Evolutionary conservation across 306 rosid species (phyloP), one percentile per base, ranked within the genome.

Genomic region (Styphnolobium japonicum): DNA sequence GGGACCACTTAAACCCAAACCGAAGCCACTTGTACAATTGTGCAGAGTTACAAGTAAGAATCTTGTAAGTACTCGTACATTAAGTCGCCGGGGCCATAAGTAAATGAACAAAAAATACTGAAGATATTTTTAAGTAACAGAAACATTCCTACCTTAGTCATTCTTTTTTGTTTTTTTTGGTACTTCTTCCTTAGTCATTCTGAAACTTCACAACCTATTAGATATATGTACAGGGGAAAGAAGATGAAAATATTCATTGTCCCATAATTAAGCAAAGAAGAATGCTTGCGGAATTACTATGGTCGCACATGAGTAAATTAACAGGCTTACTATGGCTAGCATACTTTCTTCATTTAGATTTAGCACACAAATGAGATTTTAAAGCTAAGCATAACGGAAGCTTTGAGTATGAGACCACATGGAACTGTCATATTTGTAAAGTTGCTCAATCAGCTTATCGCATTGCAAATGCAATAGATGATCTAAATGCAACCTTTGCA

Each of bases 401-500:
- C 71, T 61, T 49, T 65, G 29, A 67, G 45, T 22, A 83, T 14
- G 34, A 22, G 42, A 60, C 81, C 80, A 40, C 45, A 79, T 48
- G 73, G 70, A 57, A 45, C 7, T 78, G 80, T 81, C 82, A 69
- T 65, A 71, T 71, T 61, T 61, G 65, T 69, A 55, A 72, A 81
- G 82, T 53, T 22, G 66, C 73, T 61, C 67, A 63, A n/a, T 78
- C 70, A 71, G 81, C 67, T 71, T 62, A 81, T 79, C 80, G 65
- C 67, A 82, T 49, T 33, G 80, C 77, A 78, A 55, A 81, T 64
- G 82, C 77, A 75, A 34, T 58, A 66, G 85, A 73, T 10, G 27
- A 79, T 79, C 79, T 39, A 42, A 63, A 86, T 68, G 87, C 34
- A 73, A 80, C 71, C 79, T 77, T 66, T 46, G 71, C 81, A 81